phyloP scores from a whole-genome alignment of 2,329 filamentous ascomycete genomes.

The Talaromyces sp. region DNA sequence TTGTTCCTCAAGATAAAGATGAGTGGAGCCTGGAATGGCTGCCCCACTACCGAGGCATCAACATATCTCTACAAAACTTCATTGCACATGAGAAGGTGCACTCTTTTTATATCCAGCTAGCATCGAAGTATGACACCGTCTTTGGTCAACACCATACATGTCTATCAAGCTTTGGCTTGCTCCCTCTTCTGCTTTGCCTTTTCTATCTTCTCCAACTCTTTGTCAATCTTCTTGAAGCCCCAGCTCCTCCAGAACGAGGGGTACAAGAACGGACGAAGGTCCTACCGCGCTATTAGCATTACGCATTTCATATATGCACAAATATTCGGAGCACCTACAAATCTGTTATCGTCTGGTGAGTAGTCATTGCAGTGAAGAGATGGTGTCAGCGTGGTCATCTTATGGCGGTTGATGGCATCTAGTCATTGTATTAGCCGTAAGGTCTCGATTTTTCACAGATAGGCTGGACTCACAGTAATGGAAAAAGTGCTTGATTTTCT shows the following conservation, averaged over 20 bases:
- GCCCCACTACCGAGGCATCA: constrained; percentile 10
- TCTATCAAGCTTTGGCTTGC: constrained; percentile 1
- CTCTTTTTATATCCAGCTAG: background rate
- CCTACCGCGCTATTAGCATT: constrained; percentile 26
- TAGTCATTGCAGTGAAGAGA: constrained; percentile 36
- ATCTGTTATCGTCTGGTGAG: constrained; percentile 55
- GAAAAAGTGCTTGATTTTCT: constrained; percentile 45
- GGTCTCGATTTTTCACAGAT: background rate
- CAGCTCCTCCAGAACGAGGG: constrained; percentile 27
- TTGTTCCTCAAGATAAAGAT: background rate
- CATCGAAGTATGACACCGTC: background rate
- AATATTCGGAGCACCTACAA: constrained; percentile 20
- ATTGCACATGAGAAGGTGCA: background rate
- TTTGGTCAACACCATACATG: background rate
- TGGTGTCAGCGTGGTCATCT: constrained; percentile 21
- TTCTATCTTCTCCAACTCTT: constrained; percentile 32
- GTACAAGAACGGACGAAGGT: constrained; percentile 54
- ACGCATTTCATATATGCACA: background rate
- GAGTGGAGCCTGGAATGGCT: constrained; percentile 5
- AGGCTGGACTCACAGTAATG: constrained; percentile 16
- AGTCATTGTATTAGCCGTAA: background rate
- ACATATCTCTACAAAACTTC: background rate
- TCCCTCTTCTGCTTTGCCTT: constrained; percentile 7
- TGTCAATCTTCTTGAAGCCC: constrained; percentile 46
- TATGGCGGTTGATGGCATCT: constrained; percentile 21